Conservation (phyloP, 2,329 filamentous ascomycete species). For the Dactylellina drechsleri region DNA sequence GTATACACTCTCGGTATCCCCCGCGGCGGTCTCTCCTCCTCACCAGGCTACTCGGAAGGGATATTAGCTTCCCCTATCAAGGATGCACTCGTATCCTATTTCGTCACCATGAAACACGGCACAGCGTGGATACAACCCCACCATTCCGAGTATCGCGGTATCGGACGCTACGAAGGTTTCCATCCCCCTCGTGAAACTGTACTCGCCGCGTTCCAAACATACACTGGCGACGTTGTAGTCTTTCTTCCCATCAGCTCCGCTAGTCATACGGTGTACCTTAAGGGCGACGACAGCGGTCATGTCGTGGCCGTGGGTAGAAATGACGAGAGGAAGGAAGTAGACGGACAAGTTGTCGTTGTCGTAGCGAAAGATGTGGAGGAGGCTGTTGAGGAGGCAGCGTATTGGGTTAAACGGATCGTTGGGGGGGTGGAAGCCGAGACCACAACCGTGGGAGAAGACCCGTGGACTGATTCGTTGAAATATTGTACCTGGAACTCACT, state of each 20-base stretch:
- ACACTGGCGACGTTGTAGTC: conserved; percentile 30
- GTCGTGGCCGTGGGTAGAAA: conserved; percentile 44
- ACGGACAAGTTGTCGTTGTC: conserved; percentile 37
- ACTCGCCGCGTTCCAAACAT: conserved; percentile 35
- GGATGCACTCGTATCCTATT: conserved; percentile 29
- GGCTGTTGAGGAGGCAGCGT: conserved; percentile 40
- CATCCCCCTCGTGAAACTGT: conserved; percentile 31
- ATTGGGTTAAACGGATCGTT: conserved; percentile 36
- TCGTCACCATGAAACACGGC: conserved; percentile 49
- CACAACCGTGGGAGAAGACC: conserved; percentile 18
- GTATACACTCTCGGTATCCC: conserved; percentile 40
- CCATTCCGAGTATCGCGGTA: conserved; percentile 23
- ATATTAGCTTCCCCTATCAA: conserved; percentile 11
- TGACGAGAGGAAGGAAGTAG: conserved; percentile 13
- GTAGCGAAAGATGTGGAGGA: conserved; percentile 29
- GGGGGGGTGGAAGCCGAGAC: neutral
- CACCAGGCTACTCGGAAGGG: conserved; percentile 28
- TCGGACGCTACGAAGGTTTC: conserved; percentile 32
- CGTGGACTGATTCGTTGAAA: conserved; percentile 75
- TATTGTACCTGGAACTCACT: conserved; percentile 98
- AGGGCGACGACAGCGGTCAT: conserved; percentile 27
- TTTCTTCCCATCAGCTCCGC: conserved; percentile 39
- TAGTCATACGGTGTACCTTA: conserved; percentile 37
- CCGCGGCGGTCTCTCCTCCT: neutral
- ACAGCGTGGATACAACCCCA: conserved; percentile 45